These are phyloP conservation scores for Debaryomycetaceae sp. DNA, from an alignment of 1,139 yeast genomes.

Conservation along the genomic window DNA sequence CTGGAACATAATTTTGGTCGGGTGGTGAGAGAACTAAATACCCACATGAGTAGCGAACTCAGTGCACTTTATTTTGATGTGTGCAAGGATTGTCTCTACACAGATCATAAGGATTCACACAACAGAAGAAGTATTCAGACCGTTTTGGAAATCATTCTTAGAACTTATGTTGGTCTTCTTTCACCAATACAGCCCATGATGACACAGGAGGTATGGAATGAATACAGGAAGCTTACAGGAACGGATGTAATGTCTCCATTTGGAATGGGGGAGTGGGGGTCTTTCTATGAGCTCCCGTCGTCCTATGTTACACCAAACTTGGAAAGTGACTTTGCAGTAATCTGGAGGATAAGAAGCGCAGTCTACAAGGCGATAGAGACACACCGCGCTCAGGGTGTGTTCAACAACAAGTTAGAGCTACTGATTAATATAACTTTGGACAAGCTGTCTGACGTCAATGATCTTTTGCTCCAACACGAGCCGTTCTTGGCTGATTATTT, in stretches of 20 bases:
- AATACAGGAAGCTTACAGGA: constrained; percentile 35
- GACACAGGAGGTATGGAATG: constrained; percentile 85
- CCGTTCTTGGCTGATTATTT: constrained; percentile 52
- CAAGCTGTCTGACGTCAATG: constrained; percentile 5
- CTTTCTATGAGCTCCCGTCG: constrained; percentile 27
- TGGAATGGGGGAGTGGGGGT: constrained; percentile 36
- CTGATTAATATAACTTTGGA: constrained; percentile 37
- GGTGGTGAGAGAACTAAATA: constrained; percentile 59
- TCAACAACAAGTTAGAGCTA: constrained; percentile 67
- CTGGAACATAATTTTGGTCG: constrained; percentile 62
- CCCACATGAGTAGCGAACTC: constrained; percentile 69
- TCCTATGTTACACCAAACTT: constrained; percentile 19
- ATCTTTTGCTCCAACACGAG: constrained; percentile 22
- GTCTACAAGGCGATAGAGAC: constrained; percentile 42
- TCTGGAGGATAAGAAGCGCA: constrained; percentile 47
- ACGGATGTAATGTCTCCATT: constrained; percentile 48
- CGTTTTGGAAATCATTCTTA: constrained; percentile 60
- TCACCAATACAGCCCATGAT: constrained; percentile 82
- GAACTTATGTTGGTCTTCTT: constrained; percentile 59
- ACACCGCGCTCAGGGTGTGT: constrained; percentile 27
- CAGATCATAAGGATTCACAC: constrained; percentile 48
- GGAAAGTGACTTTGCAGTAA: constrained; percentile 36
- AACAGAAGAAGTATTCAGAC: constrained; percentile 69
- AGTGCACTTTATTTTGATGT: constrained; percentile 86
- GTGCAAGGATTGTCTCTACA: constrained; percentile 80